Conservation (phyloP, 371 early-diverging fungal genomes). For the Gilbertella persicaria region DNA sequence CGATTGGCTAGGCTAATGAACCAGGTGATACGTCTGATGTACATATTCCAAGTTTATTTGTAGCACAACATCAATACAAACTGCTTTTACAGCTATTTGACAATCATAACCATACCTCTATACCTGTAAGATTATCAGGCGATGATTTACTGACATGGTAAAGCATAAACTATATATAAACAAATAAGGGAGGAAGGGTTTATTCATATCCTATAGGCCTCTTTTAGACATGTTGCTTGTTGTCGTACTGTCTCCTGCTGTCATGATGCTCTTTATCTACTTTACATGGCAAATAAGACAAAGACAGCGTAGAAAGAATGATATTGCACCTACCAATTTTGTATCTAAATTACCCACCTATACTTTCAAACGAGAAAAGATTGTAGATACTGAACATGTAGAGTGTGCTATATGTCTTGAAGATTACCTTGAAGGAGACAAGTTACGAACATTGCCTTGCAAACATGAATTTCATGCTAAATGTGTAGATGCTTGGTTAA, state of each 20-base stretch:
- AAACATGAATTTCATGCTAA: slow-evolving; percentile 89
- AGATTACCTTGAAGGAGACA: slow-evolving; percentile 84
- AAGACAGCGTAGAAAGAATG: slow-evolving; percentile 71
- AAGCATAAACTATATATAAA: neutral
- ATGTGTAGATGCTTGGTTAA: slow-evolving; percentile 92
- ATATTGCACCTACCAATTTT: slow-evolving; percentile 73
- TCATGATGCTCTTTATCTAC: slow-evolving; percentile 79
- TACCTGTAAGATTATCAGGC: slow-evolving; percentile 44
- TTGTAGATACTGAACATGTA: slow-evolving; percentile 57
- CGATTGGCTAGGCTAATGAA: neutral
- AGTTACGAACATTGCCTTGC: slow-evolving; percentile 84
- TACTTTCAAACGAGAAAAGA: slow-evolving; percentile 54
- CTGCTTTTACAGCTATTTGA: slow-evolving; percentile 46
- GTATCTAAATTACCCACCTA: slow-evolving; percentile 73
- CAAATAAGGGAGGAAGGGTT: neutral
- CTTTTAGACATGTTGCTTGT: slow-evolving; percentile 73
- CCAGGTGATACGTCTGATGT: slow-evolving; percentile 77
- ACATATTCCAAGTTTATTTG: slow-evolving; percentile 78
- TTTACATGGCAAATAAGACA: slow-evolving; percentile 71
- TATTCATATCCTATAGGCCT: slow-evolving; percentile 53
- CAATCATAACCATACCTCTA: slow-evolving; percentile 27
- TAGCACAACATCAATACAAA: slow-evolving; percentile 72
- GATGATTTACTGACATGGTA: slow-evolving; percentile 54
- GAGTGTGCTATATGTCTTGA: slow-evolving; percentile 96
- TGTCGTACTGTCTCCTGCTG: slow-evolving; percentile 71